Conservation (phyloP, 73 alveolate genomes). For the Breviolum minutum region DNA sequence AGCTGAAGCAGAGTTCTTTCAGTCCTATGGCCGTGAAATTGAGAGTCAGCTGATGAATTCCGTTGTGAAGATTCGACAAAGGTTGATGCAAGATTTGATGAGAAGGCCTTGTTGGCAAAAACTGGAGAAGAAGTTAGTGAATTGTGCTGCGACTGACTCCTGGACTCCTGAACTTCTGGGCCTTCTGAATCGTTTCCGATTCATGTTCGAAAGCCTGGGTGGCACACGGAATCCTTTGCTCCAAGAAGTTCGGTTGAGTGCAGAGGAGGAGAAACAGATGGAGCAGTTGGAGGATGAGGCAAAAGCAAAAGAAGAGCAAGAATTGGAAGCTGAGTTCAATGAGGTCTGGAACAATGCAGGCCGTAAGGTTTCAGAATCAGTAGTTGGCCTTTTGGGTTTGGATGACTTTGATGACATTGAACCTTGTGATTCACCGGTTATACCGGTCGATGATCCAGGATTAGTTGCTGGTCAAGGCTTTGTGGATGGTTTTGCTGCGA, state of each 20-base stretch:
- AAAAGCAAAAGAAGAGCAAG: background rate
- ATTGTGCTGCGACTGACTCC: constrained; percentile 1
- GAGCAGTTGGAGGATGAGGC: constrained; percentile 4
- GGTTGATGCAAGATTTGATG: constrained; percentile 38
- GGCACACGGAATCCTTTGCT: constrained; percentile 6
- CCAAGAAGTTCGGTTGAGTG: constrained; percentile 23
- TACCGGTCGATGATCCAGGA: background rate
- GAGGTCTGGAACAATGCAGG: constrained; percentile 51
- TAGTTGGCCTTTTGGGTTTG: constrained; percentile 2
- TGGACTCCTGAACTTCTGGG: constrained; percentile 24
- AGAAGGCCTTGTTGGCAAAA: constrained; percentile 25
- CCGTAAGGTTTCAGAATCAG: constrained; percentile 34
- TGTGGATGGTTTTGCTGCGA: background rate
- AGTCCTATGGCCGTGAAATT: constrained; percentile 35
- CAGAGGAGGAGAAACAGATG: background rate
- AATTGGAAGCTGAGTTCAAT: background rate
- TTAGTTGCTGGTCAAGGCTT: constrained; percentile 17
- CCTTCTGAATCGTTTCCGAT: constrained; percentile 27
- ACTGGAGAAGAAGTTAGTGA: background rate
- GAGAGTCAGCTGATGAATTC: constrained; percentile 51
- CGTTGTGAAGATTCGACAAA: constrained; percentile 35
- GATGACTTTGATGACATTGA: constrained; percentile 24
- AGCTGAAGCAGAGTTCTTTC: constrained; percentile 37
- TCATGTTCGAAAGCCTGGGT: constrained; percentile 35
- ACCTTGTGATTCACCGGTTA: background rate